phyloP scores from a whole-genome alignment of 2,329 filamentous ascomycete species.

The Ceratocystis huliohia region DNA sequence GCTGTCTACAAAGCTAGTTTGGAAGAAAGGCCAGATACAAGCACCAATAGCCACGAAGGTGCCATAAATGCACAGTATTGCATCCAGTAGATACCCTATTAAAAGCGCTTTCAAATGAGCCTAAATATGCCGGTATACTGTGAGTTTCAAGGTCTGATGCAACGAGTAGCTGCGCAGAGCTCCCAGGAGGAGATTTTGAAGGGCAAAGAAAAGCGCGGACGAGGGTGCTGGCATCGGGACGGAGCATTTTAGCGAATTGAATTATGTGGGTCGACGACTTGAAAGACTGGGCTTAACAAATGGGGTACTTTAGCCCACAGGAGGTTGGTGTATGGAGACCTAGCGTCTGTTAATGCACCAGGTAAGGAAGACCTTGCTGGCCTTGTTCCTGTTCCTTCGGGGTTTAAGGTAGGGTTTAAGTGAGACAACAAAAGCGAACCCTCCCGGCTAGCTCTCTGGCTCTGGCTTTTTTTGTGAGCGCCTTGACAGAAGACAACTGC shows the following conservation, averaged over 20 bases:
- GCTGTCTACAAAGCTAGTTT: background rate
- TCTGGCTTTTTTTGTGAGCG: background rate
- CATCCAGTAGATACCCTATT: background rate
- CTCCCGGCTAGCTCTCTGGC: background rate
- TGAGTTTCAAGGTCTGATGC: background rate
- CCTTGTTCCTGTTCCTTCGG: constrained; percentile 12
- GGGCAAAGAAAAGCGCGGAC: constrained; percentile 16
- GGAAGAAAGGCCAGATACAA: background rate
- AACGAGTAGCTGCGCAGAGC: background rate
- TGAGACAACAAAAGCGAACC: constrained; percentile 7
- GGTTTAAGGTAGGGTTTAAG: constrained; percentile 7
- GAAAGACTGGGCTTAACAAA: constrained; percentile 9
- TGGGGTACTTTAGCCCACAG: background rate
- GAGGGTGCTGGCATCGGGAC: constrained; percentile 18
- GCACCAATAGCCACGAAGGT: background rate
- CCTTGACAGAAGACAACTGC: background rate
- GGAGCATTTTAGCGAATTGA: constrained; percentile 19
- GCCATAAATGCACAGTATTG: background rate
- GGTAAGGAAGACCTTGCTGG: background rate
- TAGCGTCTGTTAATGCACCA: constrained; percentile 1
- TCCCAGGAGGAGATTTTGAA: constrained; percentile 14
- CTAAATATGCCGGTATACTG: constrained; percentile 12
- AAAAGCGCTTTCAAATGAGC: constrained; percentile 17
- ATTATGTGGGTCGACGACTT: constrained; percentile 10
- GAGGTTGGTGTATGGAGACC: background rate